These are phyloP conservation scores for Simplicillium aogashimaense DNA, from an alignment of 2,329 filamentous ascomycete species.

Conservation along the genomic window DNA sequence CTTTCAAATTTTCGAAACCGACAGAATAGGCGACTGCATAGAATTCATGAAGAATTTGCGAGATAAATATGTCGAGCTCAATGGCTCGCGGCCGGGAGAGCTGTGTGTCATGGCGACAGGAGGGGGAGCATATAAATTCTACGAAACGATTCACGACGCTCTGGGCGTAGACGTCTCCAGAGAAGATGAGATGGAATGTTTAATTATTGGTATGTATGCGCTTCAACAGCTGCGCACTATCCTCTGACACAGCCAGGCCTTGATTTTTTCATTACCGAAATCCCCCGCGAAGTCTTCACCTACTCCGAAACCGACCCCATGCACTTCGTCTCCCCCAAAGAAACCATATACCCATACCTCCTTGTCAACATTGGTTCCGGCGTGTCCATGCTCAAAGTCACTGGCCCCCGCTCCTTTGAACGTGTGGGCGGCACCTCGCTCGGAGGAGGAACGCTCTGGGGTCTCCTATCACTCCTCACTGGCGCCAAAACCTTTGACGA, in stretches of 20 bases:
- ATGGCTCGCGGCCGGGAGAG: constrained; percentile 60
- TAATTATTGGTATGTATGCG: constrained; percentile 78
- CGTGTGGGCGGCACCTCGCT: constrained; percentile 92
- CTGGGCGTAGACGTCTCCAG: constrained; percentile 80
- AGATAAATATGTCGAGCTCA: constrained; percentile 66
- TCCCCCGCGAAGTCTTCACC: constrained; percentile 92
- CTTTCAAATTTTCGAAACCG: constrained; percentile 94
- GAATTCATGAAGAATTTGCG: constrained; percentile 83
- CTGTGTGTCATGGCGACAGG: constrained; percentile 93
- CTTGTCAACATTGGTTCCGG: constrained; percentile 97
- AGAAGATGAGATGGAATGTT: constrained; percentile 97
- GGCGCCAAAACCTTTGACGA: constrained; percentile 95
- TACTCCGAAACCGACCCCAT: constrained; percentile 88
- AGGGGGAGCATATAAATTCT: constrained; percentile 93
- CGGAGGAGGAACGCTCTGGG: constrained; percentile 96
- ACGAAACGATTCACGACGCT: constrained; percentile 76
- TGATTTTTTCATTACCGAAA: constrained; percentile 98
- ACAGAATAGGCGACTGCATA: constrained; percentile 86
- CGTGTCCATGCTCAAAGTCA: constrained; percentile 95
- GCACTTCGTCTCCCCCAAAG: constrained; percentile 72
- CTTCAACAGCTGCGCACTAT: too few relatives aligned
- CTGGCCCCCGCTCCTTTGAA: constrained; percentile 74
- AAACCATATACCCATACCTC: constrained; percentile 86
- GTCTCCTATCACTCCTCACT: constrained; percentile 80
- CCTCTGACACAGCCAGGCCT: constrained; percentile 54